These are phyloP conservation scores for Neurospora africana DNA, from an alignment of 495 filamentous ascomycete species.

Conservation along the genomic window DNA sequence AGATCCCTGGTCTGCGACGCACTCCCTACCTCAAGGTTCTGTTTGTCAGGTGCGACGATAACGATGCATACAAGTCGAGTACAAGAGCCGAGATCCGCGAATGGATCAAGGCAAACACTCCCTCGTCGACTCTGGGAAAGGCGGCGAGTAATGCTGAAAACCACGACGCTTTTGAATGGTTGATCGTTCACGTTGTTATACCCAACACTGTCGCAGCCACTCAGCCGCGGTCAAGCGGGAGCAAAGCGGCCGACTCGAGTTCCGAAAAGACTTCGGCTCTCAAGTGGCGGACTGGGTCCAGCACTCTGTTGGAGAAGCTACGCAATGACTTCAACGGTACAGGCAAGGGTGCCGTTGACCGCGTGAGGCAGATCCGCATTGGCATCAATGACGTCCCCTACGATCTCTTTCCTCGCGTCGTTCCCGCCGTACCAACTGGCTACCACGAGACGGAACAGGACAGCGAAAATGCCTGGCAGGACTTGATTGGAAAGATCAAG, in stretches of 20 bases:
- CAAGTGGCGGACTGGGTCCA: slow-evolving; percentile 69
- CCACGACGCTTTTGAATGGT: slow-evolving; percentile 97
- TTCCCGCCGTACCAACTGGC: slow-evolving; percentile 45
- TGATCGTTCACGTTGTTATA: slow-evolving; percentile 83
- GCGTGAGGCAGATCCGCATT: slow-evolving; percentile 77
- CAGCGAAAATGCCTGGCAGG: slow-evolving; percentile 62
- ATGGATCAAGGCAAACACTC: slow-evolving; percentile 75
- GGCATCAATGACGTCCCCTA: slow-evolving; percentile 51
- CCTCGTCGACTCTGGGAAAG: slow-evolving; percentile 37
- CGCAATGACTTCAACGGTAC: slow-evolving; percentile 84
- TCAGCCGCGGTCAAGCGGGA: slow-evolving; percentile 45
- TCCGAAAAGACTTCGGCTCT: slow-evolving; percentile 27
- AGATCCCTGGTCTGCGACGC: slow-evolving; percentile 87
- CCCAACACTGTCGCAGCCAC: slow-evolving; percentile 67
- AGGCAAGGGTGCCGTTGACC: slow-evolving; percentile 65
- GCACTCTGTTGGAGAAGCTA: slow-evolving; percentile 80
- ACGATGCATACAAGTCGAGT: slow-evolving; percentile 77
- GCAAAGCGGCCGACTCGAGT: slow-evolving; percentile 25
- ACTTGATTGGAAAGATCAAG: slow-evolving; percentile 80
- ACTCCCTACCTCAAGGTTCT: slow-evolving; percentile 92
- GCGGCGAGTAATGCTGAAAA: slow-evolving; percentile 45
- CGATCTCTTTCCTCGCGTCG: slow-evolving; percentile 42
- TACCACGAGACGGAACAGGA: slow-evolving; percentile 57
- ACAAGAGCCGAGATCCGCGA: slow-evolving; percentile 71
- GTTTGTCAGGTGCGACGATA: slow-evolving; percentile 84